Base-by-base conservation (phyloP, 2,329 filamentous ascomycete genomes). In the Metarhizium guizhouense region DNA sequence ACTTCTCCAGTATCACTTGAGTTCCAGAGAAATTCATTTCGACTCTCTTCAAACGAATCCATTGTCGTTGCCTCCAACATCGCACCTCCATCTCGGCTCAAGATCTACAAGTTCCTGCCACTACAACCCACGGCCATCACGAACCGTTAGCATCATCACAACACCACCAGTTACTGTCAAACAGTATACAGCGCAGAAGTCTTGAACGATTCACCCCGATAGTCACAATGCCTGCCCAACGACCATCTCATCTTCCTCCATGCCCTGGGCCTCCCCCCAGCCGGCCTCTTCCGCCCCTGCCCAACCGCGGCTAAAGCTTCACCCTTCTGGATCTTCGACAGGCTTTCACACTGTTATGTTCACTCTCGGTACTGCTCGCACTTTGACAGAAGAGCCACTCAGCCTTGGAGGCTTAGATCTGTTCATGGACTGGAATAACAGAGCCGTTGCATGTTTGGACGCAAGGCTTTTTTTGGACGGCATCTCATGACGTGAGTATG, bases 261-360 rank as follows among this genome's bases (percentile, higher is more conserved):
- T 85, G 82, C 79, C 82, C 83, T 54, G 83, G 83, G 63, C 83
- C 83, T 58, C 83, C 83, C 65, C 83, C 83, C 60, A 82, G 78
- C 71, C 76, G 83, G 55, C 83, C 83, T 71, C 80, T 85, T 54
- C 83, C 83, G 70, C 80, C 82, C 71, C 79, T 85, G 59, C 83
- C 83, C 68, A 85, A 83, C 74, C 76, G 78, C 65, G 75, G 73
- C 63, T 82, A 82, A 64, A 57, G 38, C 25, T 6, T 30, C 1
- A 29, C 18, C 40, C 45, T 47, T 36, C 42, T 14, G 13, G 8
- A 16, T 29, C 25, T 3, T 30, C 7, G 42, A 45, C n/a, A 25
- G 3, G 32, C 10, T 40, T 8, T 30, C 10, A 14, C 20, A 48
- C 20, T 16, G 10, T 6, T 11, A 11, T 48, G 25, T 30, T 48